Conservation (phyloP, 192 early-diverging fungal species). For the Podila horticola region DNA sequence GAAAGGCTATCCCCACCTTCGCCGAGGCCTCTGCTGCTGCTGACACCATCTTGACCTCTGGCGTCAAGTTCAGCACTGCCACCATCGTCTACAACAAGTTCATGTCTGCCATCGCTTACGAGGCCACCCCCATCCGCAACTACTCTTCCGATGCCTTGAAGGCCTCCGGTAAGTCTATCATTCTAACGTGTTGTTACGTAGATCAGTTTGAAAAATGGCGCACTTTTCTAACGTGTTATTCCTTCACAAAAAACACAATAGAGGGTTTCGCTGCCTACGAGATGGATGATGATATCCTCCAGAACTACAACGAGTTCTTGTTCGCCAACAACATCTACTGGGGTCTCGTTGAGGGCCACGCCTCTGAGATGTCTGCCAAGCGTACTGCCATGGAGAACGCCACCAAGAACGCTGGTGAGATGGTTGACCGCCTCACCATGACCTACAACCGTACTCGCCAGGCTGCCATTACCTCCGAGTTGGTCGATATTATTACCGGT, state of each 20-base stretch:
- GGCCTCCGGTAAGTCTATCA: conserved; percentile 66
- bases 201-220: background rate
- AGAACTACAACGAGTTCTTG: conserved; percentile 92
- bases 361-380: conserved; percentile 95
- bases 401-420: conserved; percentile 99
- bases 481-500: conserved; percentile 97
- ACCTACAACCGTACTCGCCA: conserved; percentile 98
- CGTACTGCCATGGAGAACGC: conserved; percentile 99
- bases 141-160: conserved; percentile 75
- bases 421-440: conserved; percentile 96
- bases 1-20: conserved; percentile 89
- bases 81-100: conserved; percentile 95
- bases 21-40: conserved; percentile 87
- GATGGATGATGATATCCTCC: conserved; percentile 87
- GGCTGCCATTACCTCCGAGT: conserved; percentile 98
- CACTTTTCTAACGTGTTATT: background rate
- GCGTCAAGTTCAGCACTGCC: conserved; percentile 74
- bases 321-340: conserved; percentile 95
- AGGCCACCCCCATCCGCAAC: conserved; percentile 75
- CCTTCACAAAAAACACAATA: background rate
- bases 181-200: background rate
- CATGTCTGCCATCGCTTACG: conserved; percentile 93
- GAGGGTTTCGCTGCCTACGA: conserved; percentile 91
- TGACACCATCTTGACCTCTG: conserved; percentile 76
- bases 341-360: conserved; percentile 96